Evolutionary conservation across 2,329 filamentous ascomycete species (phyloP).

Genomic region (Akanthomyces uredinophilus): DNA sequence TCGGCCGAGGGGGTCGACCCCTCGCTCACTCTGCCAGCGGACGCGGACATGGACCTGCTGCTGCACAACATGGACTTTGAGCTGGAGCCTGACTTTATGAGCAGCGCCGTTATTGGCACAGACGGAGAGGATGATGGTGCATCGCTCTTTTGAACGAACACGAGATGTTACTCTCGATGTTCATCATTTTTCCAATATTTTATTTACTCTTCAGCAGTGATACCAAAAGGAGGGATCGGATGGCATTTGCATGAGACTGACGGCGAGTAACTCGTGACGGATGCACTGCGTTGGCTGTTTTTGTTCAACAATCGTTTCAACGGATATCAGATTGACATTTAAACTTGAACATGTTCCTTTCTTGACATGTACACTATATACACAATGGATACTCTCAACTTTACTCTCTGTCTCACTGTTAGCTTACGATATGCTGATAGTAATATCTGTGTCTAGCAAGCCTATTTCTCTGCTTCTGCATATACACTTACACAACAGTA

Average conservation of each 20-base stretch:
- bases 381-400: neutral
- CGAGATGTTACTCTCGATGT: neutral
- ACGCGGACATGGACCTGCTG: constrained; percentile 34
- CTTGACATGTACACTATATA: neutral
- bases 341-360: neutral
- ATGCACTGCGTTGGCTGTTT: neutral
- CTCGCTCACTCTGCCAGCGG: neutral
- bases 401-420: neutral
- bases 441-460: too few relatives aligned
- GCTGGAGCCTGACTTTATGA: constrained; percentile 25
- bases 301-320: neutral
- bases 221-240: constrained; percentile 6
- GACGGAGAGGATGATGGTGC: constrained; percentile 3
- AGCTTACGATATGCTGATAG: too few relatives aligned
- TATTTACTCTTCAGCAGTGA: constrained; percentile 1
- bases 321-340: neutral
- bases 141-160: neutral
- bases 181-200: neutral
- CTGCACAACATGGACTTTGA: constrained; percentile 41
- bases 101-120: neutral
- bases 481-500: too few relatives aligned
- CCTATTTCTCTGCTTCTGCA: too few relatives aligned
- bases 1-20: neutral
- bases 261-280: neutral
- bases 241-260: neutral